Percentiles rank a stretch among this genome's conserved stretches.
phyloP scores from a whole-genome alignment of 1,284 basidiomycete genomes.

The Stygiomarasmius scandens region DNA sequence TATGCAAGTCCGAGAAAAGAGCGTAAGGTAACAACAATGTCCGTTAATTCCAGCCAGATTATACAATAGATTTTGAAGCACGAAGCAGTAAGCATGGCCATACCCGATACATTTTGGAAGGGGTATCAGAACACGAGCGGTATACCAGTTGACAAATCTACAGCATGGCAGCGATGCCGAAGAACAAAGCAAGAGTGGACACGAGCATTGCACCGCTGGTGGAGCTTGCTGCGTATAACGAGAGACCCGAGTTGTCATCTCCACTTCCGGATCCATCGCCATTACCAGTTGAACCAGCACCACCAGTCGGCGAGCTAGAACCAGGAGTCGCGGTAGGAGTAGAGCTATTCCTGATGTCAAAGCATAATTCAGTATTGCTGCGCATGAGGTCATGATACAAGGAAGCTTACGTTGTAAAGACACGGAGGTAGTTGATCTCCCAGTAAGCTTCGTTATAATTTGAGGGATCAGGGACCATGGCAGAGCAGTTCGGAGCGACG shows the following conservation, averaged over 20 bases:
- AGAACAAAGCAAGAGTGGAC: neutral
- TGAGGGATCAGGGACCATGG: slow-evolving; percentile 9
- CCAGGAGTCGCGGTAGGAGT: neutral
- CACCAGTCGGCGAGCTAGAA: neutral
- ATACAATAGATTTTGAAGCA: too few relatives aligned
- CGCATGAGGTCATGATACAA: neutral
- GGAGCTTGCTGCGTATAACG: neutral
- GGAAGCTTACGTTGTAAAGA: neutral
- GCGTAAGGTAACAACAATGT: too few relatives aligned
- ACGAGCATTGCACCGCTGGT: neutral
- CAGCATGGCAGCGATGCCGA: neutral
- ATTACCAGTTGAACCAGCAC: neutral
- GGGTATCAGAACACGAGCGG: too few relatives aligned
- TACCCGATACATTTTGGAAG: too few relatives aligned
- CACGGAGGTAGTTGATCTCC: slow-evolving; percentile 15
- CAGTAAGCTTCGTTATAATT: slow-evolving; percentile 15
- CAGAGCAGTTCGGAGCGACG: slow-evolving; percentile 9
- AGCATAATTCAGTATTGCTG: neutral
- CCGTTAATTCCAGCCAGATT: too few relatives aligned
- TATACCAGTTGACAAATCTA: neutral
- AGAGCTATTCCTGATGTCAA: neutral
- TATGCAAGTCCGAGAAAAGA: too few relatives aligned
- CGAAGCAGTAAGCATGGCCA: too few relatives aligned
- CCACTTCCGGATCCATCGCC: too few relatives aligned
- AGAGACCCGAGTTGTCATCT: neutral